Percentiles rank a stretch among this genome's conserved stretches.
Conservation (phyloP, 176 grass and related monocot species). For the Zoysia pacifica region DNA sequence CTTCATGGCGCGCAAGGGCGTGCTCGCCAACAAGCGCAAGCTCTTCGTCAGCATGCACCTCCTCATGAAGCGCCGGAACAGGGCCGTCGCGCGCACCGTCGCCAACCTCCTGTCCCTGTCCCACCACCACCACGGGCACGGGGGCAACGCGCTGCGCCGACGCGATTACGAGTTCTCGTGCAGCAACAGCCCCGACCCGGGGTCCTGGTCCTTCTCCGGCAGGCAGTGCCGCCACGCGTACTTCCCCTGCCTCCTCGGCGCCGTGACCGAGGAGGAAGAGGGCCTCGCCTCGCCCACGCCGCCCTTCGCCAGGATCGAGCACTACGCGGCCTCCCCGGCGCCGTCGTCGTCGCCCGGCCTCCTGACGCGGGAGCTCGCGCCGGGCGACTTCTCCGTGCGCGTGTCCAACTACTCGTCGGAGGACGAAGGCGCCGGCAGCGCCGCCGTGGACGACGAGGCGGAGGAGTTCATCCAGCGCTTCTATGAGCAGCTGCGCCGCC, state of each 20-base stretch:
- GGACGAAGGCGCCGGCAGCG: constrained; percentile 27
- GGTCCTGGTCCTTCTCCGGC: constrained; percentile 39
- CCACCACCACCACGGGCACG: constrained; percentile 16
- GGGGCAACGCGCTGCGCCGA: constrained; percentile 10
- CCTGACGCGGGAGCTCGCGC: constrained; percentile 50
- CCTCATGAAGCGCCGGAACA: constrained; percentile 72
- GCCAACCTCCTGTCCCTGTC: constrained; percentile 41
- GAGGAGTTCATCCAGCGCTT: constrained; percentile 92
- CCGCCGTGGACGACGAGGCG: constrained; percentile 72
- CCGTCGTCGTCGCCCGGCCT: constrained; percentile 41
- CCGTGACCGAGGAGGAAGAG: constrained; percentile 33
- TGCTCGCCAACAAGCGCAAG: constrained; percentile 78
- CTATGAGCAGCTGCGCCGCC: constrained; percentile 83
- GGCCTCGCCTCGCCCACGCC: neutral
- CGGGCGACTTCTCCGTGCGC: constrained; percentile 51
- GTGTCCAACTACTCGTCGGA: constrained; percentile 64
- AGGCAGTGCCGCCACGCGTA: constrained; percentile 61
- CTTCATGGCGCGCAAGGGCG: constrained; percentile 81
- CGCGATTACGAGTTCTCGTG: constrained; percentile 93
- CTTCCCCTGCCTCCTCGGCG: constrained; percentile 65
- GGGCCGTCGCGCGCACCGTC: constrained; percentile 56
- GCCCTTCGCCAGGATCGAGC: constrained; percentile 48
- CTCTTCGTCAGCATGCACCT: constrained; percentile 66
- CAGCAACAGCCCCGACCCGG: constrained; percentile 62
- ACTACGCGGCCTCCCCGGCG: constrained; percentile 43